Evolutionary conservation across 805 yeast genomes (phyloP), one percentile per base, ranked within the genome.

Genomic region (Candida montana): DNA sequence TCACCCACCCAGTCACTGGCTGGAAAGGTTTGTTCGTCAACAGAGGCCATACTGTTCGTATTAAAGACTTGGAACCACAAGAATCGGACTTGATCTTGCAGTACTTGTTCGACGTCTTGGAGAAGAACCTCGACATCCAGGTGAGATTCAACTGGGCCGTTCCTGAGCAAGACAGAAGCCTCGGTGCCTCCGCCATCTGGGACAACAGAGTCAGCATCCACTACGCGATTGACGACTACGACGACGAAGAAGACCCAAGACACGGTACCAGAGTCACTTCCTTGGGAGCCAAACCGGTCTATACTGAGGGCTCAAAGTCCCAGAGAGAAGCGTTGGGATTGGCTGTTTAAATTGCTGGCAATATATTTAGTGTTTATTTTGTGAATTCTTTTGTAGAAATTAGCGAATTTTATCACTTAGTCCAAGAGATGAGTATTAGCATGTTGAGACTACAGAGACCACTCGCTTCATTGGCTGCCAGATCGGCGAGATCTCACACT

Each of bases 1-100:
- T 81, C 59, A 75, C 81, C 31, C 78, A 78, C 49, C 83, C 83
- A 10, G 79, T 70, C n/a, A 78, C 83, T 33, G 81, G 80, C 24
- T 72, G 78, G 79, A 78, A 77, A 59, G 63, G 75, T 3, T 58
- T 76, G 47, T 76, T 64, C 45, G 77, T 74, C 32, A 75, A 74
- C 60, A 65, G 77, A 44, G 56, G 64, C 5, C 67, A 67, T 67
- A 72, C 77, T 13, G 62, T 52, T 30, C 64, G 74, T 44, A 76
- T 75, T 15, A 42, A 42, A 24, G 45, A 35, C 18, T 27, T 42
- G 17, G 45, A 42, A 27, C 37, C 45, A n/a, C 36, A 18, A 12
- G 45, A 42, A 31, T 42, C 45, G 9, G 31, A 31, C 21, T 46
- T 68, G 7, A 64, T 75, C 43, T 62, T 73, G 48, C 61, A 65